phyloP scores from a whole-genome alignment of 2,329 filamentous ascomycete species.

The Colletotrichum tanaceti region DNA sequence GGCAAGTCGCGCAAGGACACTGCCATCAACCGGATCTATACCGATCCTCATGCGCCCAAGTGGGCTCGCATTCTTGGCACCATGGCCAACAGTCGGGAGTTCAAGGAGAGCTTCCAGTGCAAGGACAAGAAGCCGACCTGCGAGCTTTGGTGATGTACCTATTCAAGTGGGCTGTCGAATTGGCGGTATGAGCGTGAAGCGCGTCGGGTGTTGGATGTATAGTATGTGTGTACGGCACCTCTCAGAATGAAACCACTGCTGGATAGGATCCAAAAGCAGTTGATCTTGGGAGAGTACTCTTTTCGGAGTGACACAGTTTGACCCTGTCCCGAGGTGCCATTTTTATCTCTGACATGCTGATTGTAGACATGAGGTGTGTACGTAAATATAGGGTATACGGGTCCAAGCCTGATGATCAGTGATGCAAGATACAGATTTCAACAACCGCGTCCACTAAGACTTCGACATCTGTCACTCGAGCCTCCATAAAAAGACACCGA shows the following conservation, averaged over 20 bases:
- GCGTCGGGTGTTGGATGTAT: neutral
- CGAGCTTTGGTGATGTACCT: conserved; percentile 36
- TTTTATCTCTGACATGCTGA: neutral
- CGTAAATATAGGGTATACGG: neutral
- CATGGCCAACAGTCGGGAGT: conserved; percentile 74
- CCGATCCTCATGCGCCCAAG: conserved; percentile 74
- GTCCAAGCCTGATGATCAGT: neutral
- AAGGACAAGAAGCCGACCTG: conserved; percentile 59
- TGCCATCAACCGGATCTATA: conserved; percentile 68
- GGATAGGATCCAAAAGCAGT: neutral
- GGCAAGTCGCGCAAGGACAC: conserved; percentile 70
- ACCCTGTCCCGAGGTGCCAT: neutral
- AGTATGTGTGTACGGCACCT: conserved; percentile 13
- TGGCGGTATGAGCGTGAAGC: neutral
- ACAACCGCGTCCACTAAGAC: neutral
- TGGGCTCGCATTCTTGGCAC: conserved; percentile 71
- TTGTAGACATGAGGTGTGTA: neutral
- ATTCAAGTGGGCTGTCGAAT: neutral
- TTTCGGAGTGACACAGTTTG: neutral
- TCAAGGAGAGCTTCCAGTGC: conserved; percentile 75
- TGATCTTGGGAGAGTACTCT: neutral
- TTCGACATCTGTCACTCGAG: too few species aligned
- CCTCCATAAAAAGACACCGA: neutral
- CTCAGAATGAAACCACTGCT: conserved; percentile 15
- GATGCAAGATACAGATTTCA: neutral